These are phyloP conservation scores for Candida insectorum DNA, from an alignment of 805 yeast species.

Conservation along the genomic window DNA sequence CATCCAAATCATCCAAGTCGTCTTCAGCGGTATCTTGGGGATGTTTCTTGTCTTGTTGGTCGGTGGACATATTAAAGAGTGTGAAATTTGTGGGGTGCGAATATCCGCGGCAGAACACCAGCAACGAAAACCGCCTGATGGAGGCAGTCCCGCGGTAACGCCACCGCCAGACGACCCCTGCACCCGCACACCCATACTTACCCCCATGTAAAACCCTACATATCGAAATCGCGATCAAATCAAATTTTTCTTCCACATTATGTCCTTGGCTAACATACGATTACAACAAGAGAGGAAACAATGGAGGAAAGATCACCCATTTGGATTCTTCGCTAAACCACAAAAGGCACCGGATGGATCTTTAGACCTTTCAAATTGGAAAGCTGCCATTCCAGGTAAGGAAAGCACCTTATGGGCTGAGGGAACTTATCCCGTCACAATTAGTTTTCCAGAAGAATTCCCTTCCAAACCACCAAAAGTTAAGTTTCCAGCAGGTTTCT, in stretches of 20 bases:
- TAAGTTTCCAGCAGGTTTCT: conserved; percentile 82
- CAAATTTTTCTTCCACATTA: conserved; percentile 5
- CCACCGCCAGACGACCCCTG: too few species aligned
- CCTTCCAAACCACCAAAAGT: conserved; percentile 98
- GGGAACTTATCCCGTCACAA: conserved; percentile 82
- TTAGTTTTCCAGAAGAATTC: conserved; percentile 83
- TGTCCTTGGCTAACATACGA: conserved; percentile 71
- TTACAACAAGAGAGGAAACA: conserved; percentile 94
- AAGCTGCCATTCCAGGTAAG: conserved; percentile 95
- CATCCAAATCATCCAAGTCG: conserved; percentile 75
- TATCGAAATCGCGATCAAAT: too few species aligned
- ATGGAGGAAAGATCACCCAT: conserved; percentile 99
- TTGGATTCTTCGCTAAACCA: conserved; percentile 95
- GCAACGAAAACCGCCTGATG: too few species aligned
- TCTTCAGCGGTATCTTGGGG: conserved; percentile 26
- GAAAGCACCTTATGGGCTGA: conserved; percentile 82
- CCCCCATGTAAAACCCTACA: too few species aligned
- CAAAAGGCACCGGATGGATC: conserved; percentile 75
- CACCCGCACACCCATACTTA: too few species aligned
- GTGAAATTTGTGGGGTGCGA: too few species aligned
- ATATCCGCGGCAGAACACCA: too few species aligned
- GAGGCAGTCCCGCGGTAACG: too few species aligned
- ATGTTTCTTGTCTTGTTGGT: too few species aligned
- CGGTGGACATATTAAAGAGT: too few species aligned
- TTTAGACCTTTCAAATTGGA: conserved; percentile 83